Evolutionary conservation across 1,284 basidiomycete genomes (phyloP).

Genomic region (Austroboletus niveus): DNA sequence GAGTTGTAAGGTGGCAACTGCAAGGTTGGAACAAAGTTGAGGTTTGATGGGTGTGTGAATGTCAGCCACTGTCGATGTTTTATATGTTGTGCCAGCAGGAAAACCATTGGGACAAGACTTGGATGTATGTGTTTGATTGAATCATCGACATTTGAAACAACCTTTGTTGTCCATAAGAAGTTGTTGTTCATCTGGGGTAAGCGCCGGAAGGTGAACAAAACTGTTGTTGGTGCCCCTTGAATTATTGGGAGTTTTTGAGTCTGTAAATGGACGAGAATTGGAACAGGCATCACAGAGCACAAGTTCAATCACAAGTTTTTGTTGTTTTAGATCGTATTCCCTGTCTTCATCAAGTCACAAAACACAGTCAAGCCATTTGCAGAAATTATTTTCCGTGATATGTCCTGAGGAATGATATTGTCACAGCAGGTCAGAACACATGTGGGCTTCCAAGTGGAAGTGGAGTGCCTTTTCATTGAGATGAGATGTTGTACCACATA

Average conservation of each 20-base stretch:
- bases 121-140: constrained; percentile 7
- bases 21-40: no score
- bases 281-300: no score
- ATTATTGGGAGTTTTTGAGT: neutral
- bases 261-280: no score
- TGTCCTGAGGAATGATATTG: no score
- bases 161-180: constrained; percentile 8
- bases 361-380: constrained; percentile 6
- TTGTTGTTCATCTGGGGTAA: constrained; percentile 1
- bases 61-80: neutral
- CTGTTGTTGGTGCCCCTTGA: no score
- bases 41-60: neutral
- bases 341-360: neutral
- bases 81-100: constrained; percentile 2
- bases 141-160: constrained; percentile 14
- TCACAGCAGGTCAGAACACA: no score
- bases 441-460: no score
- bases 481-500: neutral
- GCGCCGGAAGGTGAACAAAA: neutral
- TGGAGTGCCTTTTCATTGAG: neutral
- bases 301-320: no score
- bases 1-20: no score
- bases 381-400: neutral
- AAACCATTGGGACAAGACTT: constrained; percentile 9
- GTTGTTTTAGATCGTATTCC: neutral